Percentiles rank a stretch among this genome's conserved stretches.
phyloP scores from a whole-genome alignment of 2,329 filamentous ascomycete genomes.

The Aspergillus felis region DNA sequence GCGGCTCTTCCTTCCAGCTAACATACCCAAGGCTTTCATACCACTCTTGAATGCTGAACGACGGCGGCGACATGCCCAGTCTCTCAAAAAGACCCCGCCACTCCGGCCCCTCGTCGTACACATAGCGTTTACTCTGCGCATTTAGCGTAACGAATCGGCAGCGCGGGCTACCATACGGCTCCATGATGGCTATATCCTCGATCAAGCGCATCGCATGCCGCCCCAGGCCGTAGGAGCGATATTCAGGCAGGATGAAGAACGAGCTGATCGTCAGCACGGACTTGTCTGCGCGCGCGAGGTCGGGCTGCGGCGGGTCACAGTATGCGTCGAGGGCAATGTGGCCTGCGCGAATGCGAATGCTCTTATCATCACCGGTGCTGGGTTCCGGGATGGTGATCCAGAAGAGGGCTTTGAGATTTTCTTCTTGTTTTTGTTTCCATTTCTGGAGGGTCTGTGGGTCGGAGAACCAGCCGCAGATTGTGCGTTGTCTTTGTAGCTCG shows the following conservation, averaged over 20 bases:
- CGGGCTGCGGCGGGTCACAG: background rate
- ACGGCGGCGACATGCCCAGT: slow-evolving; percentile 5
- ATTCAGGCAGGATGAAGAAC: background rate
- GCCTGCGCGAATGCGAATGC: background rate
- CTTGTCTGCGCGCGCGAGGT: background rate
- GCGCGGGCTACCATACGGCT: background rate
- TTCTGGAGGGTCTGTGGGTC: slow-evolving; percentile 7
- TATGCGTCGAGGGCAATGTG: background rate
- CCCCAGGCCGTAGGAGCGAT: background rate
- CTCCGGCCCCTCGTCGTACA: slow-evolving; percentile 11
- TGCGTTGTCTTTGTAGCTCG: slow-evolving; percentile 17
- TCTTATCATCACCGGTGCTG: background rate
- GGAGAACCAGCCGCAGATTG: slow-evolving; percentile 18
- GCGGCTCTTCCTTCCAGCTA: slow-evolving; percentile 14
- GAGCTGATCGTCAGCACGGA: background rate
- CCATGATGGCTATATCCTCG: background rate
- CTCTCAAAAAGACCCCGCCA: slow-evolving; percentile 11
- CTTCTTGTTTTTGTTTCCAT: slow-evolving; percentile 11
- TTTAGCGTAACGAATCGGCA: background rate
- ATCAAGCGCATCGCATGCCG: background rate
- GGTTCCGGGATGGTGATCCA: slow-evolving; percentile 15
- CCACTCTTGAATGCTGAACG: slow-evolving; percentile 17
- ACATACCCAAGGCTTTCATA: slow-evolving; percentile 17
- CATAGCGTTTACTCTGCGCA: slow-evolving; percentile 14
- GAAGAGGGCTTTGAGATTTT: slow-evolving; percentile 16